phyloP scores from a whole-genome alignment of 2,329 filamentous ascomycete genomes.

The Hymenoscyphus occultus region DNA sequence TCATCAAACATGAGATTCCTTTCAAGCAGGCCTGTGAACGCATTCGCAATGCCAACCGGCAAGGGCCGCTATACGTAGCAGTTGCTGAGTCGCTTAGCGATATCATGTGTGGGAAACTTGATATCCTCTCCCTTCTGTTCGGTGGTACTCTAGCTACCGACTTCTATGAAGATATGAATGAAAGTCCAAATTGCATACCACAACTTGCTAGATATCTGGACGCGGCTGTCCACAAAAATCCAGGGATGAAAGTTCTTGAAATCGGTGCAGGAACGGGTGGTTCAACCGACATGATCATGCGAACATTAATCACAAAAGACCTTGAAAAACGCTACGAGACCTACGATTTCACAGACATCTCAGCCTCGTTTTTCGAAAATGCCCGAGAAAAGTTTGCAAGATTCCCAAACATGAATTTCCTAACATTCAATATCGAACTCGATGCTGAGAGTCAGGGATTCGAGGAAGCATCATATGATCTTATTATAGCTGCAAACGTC shows the following conservation, averaged over 20 bases:
- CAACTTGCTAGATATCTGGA: conserved; percentile 5
- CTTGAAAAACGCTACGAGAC: not conserved
- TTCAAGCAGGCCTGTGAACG: not conserved
- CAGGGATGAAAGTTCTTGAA: conserved; percentile 26
- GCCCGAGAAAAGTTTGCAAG: not conserved
- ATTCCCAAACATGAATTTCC: not conserved
- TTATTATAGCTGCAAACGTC: conserved; percentile 28
- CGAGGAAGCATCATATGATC: conserved; percentile 26
- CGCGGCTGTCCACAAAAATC: conserved; percentile 23
- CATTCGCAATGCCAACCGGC: not conserved
- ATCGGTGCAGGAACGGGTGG: conserved; percentile 18
- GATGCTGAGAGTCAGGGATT: conserved; percentile 24
- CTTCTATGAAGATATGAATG: conserved; percentile 2
- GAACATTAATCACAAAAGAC: not conserved
- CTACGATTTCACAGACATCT: conserved; percentile 13
- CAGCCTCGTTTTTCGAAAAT: not conserved
- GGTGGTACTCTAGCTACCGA: not conserved
- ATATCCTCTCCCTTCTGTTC: not conserved
- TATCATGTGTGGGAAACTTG: not conserved
- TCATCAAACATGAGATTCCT: not conserved
- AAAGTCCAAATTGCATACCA: not conserved
- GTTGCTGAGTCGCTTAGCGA: not conserved
- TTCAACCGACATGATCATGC: not conserved
- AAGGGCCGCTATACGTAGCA: not conserved
- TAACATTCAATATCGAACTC: conserved; percentile 7